Conservation (phyloP, 805 yeast genomes). For the Kluyveromyces dobzhanskii region DNA sequence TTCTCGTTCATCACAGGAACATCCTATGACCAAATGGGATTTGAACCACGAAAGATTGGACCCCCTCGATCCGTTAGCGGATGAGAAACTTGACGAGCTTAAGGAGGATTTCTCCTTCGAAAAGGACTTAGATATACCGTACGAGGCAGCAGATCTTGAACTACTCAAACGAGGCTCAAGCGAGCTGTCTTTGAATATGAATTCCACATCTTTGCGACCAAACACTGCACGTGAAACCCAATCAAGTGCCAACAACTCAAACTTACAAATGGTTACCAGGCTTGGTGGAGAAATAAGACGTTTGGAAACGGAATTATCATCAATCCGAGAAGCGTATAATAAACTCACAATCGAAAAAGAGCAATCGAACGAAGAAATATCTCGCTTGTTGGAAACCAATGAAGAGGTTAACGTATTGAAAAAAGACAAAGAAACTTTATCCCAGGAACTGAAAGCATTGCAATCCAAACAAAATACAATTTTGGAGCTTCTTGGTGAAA, state of each 20-base stretch:
- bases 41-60: background rate
- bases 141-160: slow-evolving; percentile 21
- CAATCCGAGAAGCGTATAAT: slow-evolving; percentile 54
- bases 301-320: slow-evolving; percentile 67
- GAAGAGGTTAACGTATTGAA: slow-evolving; percentile 35
- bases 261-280: slow-evolving; percentile 57
- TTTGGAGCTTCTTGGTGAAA: slow-evolving; percentile 71
- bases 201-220: slow-evolving; percentile 5
- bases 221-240: slow-evolving; percentile 3
- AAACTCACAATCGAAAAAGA: slow-evolving; percentile 50
- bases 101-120: slow-evolving; percentile 2
- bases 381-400: slow-evolving; percentile 47
- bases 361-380: slow-evolving; percentile 58
- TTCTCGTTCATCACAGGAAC: background rate
- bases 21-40: background rate
- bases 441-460: slow-evolving; percentile 29
- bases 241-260: slow-evolving; percentile 12
- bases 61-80: background rate
- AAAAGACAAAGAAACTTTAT: slow-evolving; percentile 28
- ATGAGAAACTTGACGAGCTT: background rate
- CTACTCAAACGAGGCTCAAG: slow-evolving; percentile 7
- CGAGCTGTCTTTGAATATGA: slow-evolving; percentile 6
- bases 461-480: slow-evolving; percentile 45
- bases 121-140: slow-evolving; percentile 15
- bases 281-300: slow-evolving; percentile 71